Evolutionary conservation across 441 rosid genomes (phyloP), one percentile per base, ranked within the genome.

Genomic region (Isatis lusitanica): DNA sequence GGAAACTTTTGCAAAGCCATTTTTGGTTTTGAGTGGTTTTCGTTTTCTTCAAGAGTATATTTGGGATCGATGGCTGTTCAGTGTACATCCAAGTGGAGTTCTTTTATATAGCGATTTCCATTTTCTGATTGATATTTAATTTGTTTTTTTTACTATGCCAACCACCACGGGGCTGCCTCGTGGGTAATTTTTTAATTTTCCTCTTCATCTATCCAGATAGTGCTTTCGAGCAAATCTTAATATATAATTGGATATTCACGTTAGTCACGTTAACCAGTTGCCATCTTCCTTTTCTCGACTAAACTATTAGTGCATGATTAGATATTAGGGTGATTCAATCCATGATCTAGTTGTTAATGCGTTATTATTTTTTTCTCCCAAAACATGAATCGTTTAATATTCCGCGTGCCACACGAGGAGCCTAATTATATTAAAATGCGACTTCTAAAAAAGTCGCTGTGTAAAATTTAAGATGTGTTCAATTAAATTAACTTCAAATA

Each of bases 1-100:
- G 69, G 79, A 69, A 47, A 18, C 53, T 63, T 70, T 46, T 26
- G 75, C 61, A 63, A 9, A 51, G 15, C 39, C 79, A 76, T 75
- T 55, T 66, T 44, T 48, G 15, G 10, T 17, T 57, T 57, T 10
- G 9, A 57, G 26, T 57, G 33, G 16, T 53, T 62, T 43, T 13
- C 1, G 16, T 71, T 18, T 51, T 66, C 53, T 58, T 42, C 40
- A 24, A 61, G 47, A 31, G 12, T 35, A 52, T 7, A 43, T 61
- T 51, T 68, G 11, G 40, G 16, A n/a, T n/a, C n/a, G n/a, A 68
- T 55, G 38, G 38, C 26, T 15, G 17, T 53, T 53, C 7, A 12
- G 56, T 15, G 4, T 4, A 63, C 58, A 9, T 5, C 57, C 5
- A 39, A 15, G 38, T n/a, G n/a, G 24, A 13, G 24, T 16, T 55